Base-by-base conservation (phyloP, 225 moss, liverwort and hornwort species). In the Lunularia cruciata region DNA sequence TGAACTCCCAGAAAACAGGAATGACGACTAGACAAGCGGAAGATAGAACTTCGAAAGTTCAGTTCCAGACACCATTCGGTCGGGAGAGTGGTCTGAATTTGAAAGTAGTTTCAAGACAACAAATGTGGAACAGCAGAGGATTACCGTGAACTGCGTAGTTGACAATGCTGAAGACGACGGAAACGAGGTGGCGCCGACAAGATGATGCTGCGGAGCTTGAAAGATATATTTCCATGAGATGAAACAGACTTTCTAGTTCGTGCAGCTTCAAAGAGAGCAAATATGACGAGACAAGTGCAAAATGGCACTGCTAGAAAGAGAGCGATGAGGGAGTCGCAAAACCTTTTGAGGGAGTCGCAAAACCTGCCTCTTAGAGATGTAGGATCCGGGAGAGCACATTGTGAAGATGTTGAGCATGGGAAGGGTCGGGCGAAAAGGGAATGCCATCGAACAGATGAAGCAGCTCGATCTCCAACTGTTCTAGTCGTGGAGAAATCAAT, bases 241-340 rank as follows among this genome's bases (percentile, higher is more conserved):
- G 14, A 28, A n/a, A 12, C 52, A 22, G 52, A 52, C 52, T 3
- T 6, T 22, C 52, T 6, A 25, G 22, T 52, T 56, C 30, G 18
- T 56, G 56, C 2, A 56, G 0, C 13, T 56, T 56, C 13, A 18
- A 27, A 28, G 54, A 58, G n/a, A 20, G 2, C 15, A 1, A 27
- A 0, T 33, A 59, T 59, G 59, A 36, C 3, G 35, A 27, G 59
- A 59, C 15, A 35, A 22, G 28, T 8, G 20, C 62, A 40, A 11
- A 26, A 20, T 25, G 62, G 39, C 12, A 23, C 36, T 39, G 63
- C 23, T 15, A 63, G 63, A 31, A 63, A 63, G 63, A 63, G 40
- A 63, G 40, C 63, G 3, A 63, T 63, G 63, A 42, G 63, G 27
- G 63, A 63, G 26, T 63, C 46, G 8, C 63, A 45, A 15, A 63